Percentiles rank a stretch among this genome's conserved stretches.
These are phyloP conservation scores for Phytophthora europaea DNA, from an alignment of 352 stramenopile species.

Conservation along the genomic window DNA sequence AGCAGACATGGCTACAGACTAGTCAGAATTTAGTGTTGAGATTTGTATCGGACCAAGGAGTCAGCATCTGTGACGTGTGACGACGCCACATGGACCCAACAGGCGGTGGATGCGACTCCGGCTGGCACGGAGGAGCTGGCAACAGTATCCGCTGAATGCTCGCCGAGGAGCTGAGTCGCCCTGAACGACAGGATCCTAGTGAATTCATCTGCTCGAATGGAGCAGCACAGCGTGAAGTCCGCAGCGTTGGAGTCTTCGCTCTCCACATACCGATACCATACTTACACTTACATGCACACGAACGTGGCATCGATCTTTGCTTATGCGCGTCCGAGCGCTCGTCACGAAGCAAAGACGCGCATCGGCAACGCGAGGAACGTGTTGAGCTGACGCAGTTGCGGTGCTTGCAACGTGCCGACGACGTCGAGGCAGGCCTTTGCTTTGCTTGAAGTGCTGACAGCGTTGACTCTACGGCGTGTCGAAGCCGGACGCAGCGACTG, in stretches of 20 bases:
- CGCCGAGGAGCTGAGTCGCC: not conserved
- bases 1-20: conserved; percentile 26
- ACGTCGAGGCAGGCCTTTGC: conserved; percentile 5
- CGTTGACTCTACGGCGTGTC: conserved; percentile 22
- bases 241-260: not conserved
- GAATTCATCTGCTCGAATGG: not conserved
- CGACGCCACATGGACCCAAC: conserved; percentile 21
- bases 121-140: not conserved
- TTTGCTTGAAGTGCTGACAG: conserved; percentile 27
- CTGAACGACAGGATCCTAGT: not conserved
- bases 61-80: conserved; percentile 41
- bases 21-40: conserved; percentile 29
- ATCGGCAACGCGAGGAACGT: conserved; percentile 1
- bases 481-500: conserved; percentile 18
- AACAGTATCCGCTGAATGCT: conserved; percentile 21
- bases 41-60: conserved; percentile 12
- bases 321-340: conserved; percentile 2
- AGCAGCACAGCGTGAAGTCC: not conserved
- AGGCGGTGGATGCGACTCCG: conserved; percentile 19
- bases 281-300: not conserved
- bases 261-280: not conserved
- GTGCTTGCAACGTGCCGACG: conserved; percentile 18
- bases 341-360: conserved; percentile 11
- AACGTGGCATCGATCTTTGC: not conserved
- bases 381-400: conserved; percentile 1